Percentiles rank a stretch among this genome's conserved stretches.
phyloP scores from a whole-genome alignment of 1,284 basidiomycete genomes.

The Pseudozyma flocculosa region DNA sequence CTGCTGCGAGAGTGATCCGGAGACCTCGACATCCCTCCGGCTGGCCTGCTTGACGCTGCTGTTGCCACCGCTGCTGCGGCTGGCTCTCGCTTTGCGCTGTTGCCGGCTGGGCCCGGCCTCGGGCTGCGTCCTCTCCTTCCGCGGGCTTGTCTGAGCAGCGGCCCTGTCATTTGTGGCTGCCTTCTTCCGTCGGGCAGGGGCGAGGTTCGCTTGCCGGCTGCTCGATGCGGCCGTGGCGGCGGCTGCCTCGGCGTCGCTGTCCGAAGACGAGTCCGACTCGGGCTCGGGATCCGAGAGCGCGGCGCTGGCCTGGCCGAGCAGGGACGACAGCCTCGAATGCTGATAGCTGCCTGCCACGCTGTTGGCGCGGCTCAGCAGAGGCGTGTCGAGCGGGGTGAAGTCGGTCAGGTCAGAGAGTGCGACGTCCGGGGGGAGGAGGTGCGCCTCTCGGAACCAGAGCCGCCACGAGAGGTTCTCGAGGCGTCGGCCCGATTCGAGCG shows the following conservation, averaged over 20 bases:
- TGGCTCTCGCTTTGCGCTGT: too few species aligned
- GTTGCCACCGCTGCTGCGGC: too few species aligned
- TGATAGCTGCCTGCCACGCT: conserved; percentile 37
- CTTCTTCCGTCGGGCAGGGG: too few species aligned
- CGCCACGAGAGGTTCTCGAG: conserved; percentile 84
- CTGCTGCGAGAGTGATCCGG: conserved; percentile 5
- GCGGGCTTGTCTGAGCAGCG: too few species aligned
- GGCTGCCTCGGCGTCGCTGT: too few species aligned
- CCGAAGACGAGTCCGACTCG: conserved; percentile 13
- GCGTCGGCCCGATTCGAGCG: conserved; percentile 72
- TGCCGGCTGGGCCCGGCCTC: too few species aligned
- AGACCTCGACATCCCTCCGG: background rate
- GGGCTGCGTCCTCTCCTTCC: too few species aligned
- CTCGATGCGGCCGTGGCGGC: too few species aligned
- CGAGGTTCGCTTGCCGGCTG: too few species aligned
- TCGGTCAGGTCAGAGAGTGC: conserved; percentile 42
- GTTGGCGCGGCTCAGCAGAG: conserved; percentile 37
- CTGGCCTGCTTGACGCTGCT: too few species aligned
- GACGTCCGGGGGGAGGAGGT: conserved; percentile 43
- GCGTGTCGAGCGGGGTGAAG: conserved; percentile 40
- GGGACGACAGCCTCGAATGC: conserved; percentile 11
- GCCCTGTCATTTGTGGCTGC: too few species aligned
- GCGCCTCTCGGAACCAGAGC: conserved; percentile 71
- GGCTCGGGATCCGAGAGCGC: conserved; percentile 38
- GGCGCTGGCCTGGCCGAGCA: background rate